Evolutionary conservation across 495 filamentous ascomycete species (phyloP), one percentile per base, ranked within the genome.

Genomic region (Neurospora pannonica): DNA sequence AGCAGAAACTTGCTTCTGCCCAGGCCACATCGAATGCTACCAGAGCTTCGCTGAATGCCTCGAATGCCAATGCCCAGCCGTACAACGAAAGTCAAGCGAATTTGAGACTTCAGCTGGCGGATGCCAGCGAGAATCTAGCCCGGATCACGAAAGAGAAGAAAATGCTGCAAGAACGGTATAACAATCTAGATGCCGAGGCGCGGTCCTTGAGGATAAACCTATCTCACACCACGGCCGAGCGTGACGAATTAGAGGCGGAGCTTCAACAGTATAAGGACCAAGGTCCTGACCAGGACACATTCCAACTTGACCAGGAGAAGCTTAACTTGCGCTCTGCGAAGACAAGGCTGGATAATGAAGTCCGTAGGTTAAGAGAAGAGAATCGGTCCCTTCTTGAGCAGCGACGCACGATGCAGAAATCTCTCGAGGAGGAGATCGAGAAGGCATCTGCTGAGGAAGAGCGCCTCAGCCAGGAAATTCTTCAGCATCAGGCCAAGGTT

Each of bases 171-270:
- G 91, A 92, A 71, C 86, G 91, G 74, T 82, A 91, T 38, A 85
- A 86, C 10, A 86, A 83, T 73, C 81, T 89, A n/a, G 89, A 90
- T 73, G 83, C 88, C 60, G 90, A 93, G 75, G 76, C 91, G 10
- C 88, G 88, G 70, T 82, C 86, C 69, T 76, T 92, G n/a, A 86
- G 86, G 69, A 80, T 83, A 28, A 84, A 87, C 1, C 80, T 86
- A 21, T 82, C 84, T 31, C 88, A 90, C 54, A 78, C 87, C 40
- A 88, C 90, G 77, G 85, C 87, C 24, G 90, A 93, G 77, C 87
- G 90, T 15, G 88, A 92, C 74, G 90, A 92, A 76, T 79, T 92
- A 21, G 87, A 89, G 70, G 84, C 79, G 71, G 88, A 91, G 73
- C 79, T 92, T 5, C 81, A 86, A 21, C 83, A 84, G 19, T 78